A percentile compares a stretch with the other conserved stretches of the same genome.
Conservation (phyloP, 106 monocot genomes). For the Chionographis japonica region DNA sequence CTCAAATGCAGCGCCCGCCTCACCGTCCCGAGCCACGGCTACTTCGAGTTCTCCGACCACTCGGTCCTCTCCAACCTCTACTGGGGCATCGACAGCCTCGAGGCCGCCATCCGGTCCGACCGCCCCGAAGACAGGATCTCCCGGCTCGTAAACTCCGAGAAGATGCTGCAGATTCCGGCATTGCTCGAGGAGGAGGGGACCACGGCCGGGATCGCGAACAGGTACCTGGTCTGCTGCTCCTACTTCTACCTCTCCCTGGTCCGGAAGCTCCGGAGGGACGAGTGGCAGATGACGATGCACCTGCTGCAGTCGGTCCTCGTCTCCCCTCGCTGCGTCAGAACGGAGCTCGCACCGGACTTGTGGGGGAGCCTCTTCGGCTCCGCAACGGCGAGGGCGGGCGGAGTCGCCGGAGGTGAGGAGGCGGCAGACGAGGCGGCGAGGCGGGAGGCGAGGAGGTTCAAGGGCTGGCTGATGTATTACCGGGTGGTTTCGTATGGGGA, state of each 20-base stretch:
- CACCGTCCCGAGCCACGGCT: slow-evolving; percentile 15
- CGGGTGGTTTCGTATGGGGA: slow-evolving; percentile 73
- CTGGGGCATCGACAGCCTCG: slow-evolving; percentile 56
- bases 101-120: slow-evolving; percentile 19
- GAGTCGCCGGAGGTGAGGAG: slow-evolving; percentile 12
- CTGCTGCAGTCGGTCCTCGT: slow-evolving; percentile 72
- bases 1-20: slow-evolving; percentile 28
- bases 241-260: slow-evolving; percentile 82
- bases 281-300: slow-evolving; percentile 89
- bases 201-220: slow-evolving; percentile 63
- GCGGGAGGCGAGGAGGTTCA: slow-evolving; percentile 71
- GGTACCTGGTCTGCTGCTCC: slow-evolving; percentile 64
- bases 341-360: slow-evolving; percentile 61
- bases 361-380: slow-evolving; percentile 46
- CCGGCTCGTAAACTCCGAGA: slow-evolving; percentile 42
- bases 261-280: slow-evolving; percentile 54
- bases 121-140: slow-evolving; percentile 9
- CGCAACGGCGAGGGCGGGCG: not conserved
- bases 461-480: slow-evolving; percentile 94
- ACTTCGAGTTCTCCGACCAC: slow-evolving; percentile 50
- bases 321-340: slow-evolving; percentile 36
- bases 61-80: slow-evolving; percentile 73
- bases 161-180: slow-evolving; percentile 85
- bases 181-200: slow-evolving; percentile 67
- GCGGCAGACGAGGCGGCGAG: slow-evolving; percentile 43